Conservation (phyloP, 177 flowering plant species). For the Vitis hybrid region DNA sequence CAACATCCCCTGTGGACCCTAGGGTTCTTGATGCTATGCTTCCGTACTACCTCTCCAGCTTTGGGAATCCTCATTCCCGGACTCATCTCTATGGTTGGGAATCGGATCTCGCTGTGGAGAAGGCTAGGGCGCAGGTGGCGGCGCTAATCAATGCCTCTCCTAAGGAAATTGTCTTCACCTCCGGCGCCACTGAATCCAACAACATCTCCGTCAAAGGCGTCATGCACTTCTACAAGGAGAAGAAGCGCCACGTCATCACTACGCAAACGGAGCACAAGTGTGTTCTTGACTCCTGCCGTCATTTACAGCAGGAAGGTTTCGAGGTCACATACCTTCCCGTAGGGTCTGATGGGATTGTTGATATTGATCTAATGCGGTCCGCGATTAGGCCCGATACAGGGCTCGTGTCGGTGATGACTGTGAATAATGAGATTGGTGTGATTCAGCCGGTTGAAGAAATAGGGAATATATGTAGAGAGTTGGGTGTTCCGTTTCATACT, state of each 20-base stretch:
- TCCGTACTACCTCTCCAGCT: constrained; percentile 68
- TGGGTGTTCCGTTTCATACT: constrained; percentile 66
- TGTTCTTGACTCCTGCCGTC: constrained; percentile 94
- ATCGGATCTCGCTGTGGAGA: constrained; percentile 82
- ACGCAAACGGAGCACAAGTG: constrained; percentile 99
- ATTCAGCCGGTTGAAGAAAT: constrained; percentile 92
- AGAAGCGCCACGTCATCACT: constrained; percentile 83
- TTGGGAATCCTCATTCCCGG: constrained; percentile 93
- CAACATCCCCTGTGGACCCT: constrained; percentile 94
- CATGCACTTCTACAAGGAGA: constrained; percentile 74
- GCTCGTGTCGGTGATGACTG: constrained; percentile 83
- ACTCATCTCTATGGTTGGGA: constrained; percentile 99
- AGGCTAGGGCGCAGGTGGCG: constrained; percentile 77
- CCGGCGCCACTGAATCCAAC: constrained; percentile 96
- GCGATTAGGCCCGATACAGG: constrained; percentile 85
- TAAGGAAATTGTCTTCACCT: constrained; percentile 88
- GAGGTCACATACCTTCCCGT: constrained; percentile 89
- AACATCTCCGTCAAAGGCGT: constrained; percentile 90
- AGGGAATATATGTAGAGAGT: constrained; percentile 73
- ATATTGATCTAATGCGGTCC: constrained; percentile 45
- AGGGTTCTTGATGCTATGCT: constrained; percentile 91
- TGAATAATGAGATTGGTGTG: constrained; percentile 95
- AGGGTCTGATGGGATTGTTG: constrained; percentile 65
- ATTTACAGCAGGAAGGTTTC: constrained; percentile 89
- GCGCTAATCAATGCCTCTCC: constrained; percentile 75